phyloP scores from a whole-genome alignment of 805 yeast species.

The Kodamaea fukazawae region DNA sequence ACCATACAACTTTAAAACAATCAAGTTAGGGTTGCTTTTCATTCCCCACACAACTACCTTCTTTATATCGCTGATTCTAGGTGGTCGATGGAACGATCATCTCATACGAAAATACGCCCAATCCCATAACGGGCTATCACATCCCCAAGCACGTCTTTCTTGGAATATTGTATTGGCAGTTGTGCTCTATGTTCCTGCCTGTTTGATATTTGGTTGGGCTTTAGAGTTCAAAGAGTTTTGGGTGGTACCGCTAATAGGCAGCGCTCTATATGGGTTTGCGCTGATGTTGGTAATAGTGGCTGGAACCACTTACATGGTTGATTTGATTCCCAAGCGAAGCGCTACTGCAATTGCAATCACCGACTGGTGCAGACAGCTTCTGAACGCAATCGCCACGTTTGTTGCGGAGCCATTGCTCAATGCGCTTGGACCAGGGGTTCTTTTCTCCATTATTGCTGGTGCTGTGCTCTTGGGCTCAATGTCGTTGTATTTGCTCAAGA shows the following conservation, averaged over 20 bases:
- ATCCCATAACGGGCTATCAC: conserved; percentile 58
- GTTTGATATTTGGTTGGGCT: conserved; percentile 82
- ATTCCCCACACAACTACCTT: conserved; percentile 82
- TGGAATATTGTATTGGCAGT: conserved; percentile 71
- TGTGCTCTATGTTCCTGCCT: conserved; percentile 56
- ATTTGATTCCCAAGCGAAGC: conserved; percentile 80
- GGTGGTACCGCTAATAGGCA: conserved; percentile 79
- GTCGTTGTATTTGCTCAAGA: conserved; percentile 47
- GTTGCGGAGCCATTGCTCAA: conserved; percentile 65
- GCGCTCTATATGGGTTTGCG: conserved; percentile 77
- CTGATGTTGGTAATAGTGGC: conserved; percentile 83
- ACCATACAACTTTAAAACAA: conserved; percentile 68
- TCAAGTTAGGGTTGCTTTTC: conserved; percentile 71
- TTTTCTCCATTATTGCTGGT: conserved; percentile 66
- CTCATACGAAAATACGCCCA: conserved; percentile 51
- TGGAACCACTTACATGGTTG: conserved; percentile 76
- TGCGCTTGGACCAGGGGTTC: conserved; percentile 70
- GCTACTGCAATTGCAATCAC: conserved; percentile 87
- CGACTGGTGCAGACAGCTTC: conserved; percentile 66
- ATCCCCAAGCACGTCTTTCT: conserved; percentile 78
- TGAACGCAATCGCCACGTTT: conserved; percentile 77
- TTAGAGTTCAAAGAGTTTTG: conserved; percentile 63
- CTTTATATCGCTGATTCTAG: conserved; percentile 67
- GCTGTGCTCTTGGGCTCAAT: conserved; percentile 44
- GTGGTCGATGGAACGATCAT: conserved; percentile 77